Conservation (phyloP, 129 eudicot genomes). For the Flaveria ramosissima region DNA sequence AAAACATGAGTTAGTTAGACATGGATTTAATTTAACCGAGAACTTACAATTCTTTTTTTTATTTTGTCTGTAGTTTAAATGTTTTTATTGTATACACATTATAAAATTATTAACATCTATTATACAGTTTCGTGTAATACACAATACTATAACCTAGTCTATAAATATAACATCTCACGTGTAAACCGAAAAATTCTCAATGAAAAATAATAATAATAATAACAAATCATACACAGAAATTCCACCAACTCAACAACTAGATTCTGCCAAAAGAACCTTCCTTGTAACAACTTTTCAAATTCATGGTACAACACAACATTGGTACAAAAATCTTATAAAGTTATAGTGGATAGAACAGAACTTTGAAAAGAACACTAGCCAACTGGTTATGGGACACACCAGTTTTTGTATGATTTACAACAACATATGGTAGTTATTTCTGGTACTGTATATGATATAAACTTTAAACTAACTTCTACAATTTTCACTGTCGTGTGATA, state of each 20-base stretch:
- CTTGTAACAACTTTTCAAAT: constrained; percentile 25
- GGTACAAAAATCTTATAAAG: constrained; percentile 21
- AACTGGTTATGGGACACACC: constrained; percentile 22
- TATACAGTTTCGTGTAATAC: too few relatives aligned
- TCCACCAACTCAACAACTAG: constrained; percentile 6
- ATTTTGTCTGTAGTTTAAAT: too few relatives aligned
- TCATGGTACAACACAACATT: constrained; percentile 35
- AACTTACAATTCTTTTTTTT: too few relatives aligned
- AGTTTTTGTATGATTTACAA: constrained; percentile 30
- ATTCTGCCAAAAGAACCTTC: constrained; percentile 30
- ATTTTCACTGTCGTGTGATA: constrained; percentile 21
- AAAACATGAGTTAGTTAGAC: too few relatives aligned
- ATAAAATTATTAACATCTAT: too few relatives aligned
- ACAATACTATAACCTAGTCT: too few relatives aligned
- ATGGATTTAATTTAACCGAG: too few relatives aligned
- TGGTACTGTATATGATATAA: constrained; percentile 27
- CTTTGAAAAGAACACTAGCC: constrained; percentile 31
- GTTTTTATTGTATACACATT: too few relatives aligned
- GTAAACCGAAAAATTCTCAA: too few relatives aligned
- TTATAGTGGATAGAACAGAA: constrained; percentile 1
- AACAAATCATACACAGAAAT: background rate
- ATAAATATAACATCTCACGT: too few relatives aligned
- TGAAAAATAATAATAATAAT: background rate
- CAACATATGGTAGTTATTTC: constrained; percentile 27
- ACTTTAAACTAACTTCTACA: constrained; percentile 38